phyloP scores from a whole-genome alignment of 2,329 filamentous ascomycete species.

The Paecilomyces sp. region DNA sequence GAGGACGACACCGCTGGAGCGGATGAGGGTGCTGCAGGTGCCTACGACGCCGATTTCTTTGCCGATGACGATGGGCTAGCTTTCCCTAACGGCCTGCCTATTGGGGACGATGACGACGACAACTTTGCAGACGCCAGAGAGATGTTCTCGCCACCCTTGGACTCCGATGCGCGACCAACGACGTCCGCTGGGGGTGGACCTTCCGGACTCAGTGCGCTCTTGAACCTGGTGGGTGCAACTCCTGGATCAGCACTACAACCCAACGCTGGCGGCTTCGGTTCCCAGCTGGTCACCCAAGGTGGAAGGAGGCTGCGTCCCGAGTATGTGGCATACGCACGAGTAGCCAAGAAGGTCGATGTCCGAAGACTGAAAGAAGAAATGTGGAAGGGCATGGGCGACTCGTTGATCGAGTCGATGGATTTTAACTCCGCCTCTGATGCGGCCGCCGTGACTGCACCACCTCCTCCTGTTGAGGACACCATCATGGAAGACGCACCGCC shows the following conservation, averaged over 20 bases:
- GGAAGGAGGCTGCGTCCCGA: slow-evolving; percentile 52
- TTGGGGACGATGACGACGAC: slow-evolving; percentile 41
- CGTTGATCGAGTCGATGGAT: slow-evolving; percentile 28
- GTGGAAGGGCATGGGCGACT: slow-evolving; percentile 55
- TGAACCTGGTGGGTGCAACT: slow-evolving; percentile 36
- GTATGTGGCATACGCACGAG: slow-evolving; percentile 59
- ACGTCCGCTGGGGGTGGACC: slow-evolving; percentile 25
- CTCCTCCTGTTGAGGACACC: slow-evolving; percentile 7
- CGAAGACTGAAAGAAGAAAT: slow-evolving; percentile 58
- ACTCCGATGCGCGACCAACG: slow-evolving; percentile 23
- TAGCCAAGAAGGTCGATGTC: slow-evolving; percentile 62
- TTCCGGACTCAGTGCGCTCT: slow-evolving; percentile 30
- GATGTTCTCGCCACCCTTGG: slow-evolving; percentile 36
- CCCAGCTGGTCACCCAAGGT: slow-evolving; percentile 56
- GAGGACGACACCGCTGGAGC: slow-evolving; percentile 46
- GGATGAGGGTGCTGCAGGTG: slow-evolving; percentile 58
- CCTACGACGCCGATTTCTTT: slow-evolving; percentile 98
- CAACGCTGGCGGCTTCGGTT: slow-evolving; percentile 51
- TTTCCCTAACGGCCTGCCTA: slow-evolving; percentile 38
- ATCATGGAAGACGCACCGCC: slow-evolving; percentile 8
- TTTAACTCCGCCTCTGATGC: slow-evolving; percentile 22
- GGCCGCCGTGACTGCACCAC: slow-evolving; percentile 14
- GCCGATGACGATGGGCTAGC: slow-evolving; percentile 57
- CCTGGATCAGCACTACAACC: slow-evolving; percentile 31
- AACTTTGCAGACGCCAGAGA: slow-evolving; percentile 45